phyloP scores from a whole-genome alignment of 805 yeast genomes.

The Nematodospora valgi region DNA sequence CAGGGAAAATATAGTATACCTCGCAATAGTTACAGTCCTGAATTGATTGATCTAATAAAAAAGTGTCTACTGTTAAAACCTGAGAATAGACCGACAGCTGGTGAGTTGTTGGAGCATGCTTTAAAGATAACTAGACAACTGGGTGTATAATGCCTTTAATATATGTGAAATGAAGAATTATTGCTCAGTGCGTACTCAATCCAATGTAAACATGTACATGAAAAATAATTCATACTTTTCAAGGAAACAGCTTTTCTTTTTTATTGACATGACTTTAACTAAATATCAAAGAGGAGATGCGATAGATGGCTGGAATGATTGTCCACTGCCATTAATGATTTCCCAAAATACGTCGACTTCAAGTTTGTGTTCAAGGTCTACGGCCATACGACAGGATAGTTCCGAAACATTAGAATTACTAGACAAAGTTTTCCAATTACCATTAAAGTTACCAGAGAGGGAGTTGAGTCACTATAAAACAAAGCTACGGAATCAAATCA shows the following conservation, averaged over 20 bases:
- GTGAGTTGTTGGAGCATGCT: constrained; percentile 51
- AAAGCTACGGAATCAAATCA: constrained; percentile 25
- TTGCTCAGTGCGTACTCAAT: too few relatives aligned
- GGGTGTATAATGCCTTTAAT: not conserved
- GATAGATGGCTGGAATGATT: constrained; percentile 62
- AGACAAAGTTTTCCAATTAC: constrained; percentile 8
- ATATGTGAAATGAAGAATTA: too few relatives aligned
- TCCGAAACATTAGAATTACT: constrained; percentile 3
- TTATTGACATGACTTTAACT: constrained; percentile 23
- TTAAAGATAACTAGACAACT: constrained; percentile 28
- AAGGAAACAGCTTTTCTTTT: too few relatives aligned
- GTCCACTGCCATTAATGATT: constrained; percentile 48
- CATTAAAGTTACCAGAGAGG: constrained; percentile 33
- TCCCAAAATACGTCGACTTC: not conserved
- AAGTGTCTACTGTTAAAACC: constrained; percentile 65
- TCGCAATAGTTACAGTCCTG: constrained; percentile 49
- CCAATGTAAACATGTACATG: too few relatives aligned
- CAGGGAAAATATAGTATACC: constrained; percentile 66
- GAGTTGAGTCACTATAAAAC: constrained; percentile 43
- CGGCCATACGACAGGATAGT: not conserved
- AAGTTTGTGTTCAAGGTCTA: too few relatives aligned
- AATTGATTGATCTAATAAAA: constrained; percentile 52
- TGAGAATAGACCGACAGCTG: constrained; percentile 58
- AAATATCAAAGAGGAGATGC: constrained; percentile 36
- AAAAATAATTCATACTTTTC: too few relatives aligned